Conservation (phyloP, 495 filamentous ascomycete species). For the Cercophora newfieldiana region DNA sequence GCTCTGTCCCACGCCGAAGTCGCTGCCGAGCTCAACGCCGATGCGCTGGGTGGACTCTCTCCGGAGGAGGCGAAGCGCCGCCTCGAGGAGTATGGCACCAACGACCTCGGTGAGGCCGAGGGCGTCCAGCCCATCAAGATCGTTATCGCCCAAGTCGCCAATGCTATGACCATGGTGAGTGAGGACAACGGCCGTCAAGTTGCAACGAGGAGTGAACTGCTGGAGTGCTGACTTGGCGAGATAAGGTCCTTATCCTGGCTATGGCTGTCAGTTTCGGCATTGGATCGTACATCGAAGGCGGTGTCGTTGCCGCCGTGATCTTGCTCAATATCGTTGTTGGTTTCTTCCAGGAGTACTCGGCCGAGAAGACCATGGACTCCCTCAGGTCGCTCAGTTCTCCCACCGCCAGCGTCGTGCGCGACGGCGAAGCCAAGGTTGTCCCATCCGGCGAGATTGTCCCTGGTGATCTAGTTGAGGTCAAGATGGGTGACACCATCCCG, state of each 20-base stretch:
- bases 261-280: conserved; percentile 84
- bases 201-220: background rate
- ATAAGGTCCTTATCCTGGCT: conserved; percentile 67
- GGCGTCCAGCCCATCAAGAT: conserved; percentile 54
- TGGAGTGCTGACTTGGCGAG: conserved; percentile 18
- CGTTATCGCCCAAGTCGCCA: conserved; percentile 55
- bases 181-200: background rate
- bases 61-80: conserved; percentile 41
- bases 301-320: conserved; percentile 79
- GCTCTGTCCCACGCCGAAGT: conserved; percentile 56
- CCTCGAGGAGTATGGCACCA: conserved; percentile 46
- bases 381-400: conserved; percentile 76
- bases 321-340: conserved; percentile 72
- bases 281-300: conserved; percentile 79
- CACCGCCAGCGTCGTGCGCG: conserved; percentile 71
- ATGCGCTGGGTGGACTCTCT: conserved; percentile 50
- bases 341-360: conserved; percentile 82
- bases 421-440: conserved; percentile 67
- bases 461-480: conserved; percentile 71
- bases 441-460: conserved; percentile 83
- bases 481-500: conserved; percentile 77
- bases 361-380: conserved; percentile 86
- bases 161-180: conserved; percentile 53
- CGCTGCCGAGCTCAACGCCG: conserved; percentile 57
- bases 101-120: conserved; percentile 51